Percentiles rank a stretch among this genome's conserved stretches.
Evolutionary conservation across 768 basidiomycete species (phyloP).

Genomic region (Suillus brevipes): DNA sequence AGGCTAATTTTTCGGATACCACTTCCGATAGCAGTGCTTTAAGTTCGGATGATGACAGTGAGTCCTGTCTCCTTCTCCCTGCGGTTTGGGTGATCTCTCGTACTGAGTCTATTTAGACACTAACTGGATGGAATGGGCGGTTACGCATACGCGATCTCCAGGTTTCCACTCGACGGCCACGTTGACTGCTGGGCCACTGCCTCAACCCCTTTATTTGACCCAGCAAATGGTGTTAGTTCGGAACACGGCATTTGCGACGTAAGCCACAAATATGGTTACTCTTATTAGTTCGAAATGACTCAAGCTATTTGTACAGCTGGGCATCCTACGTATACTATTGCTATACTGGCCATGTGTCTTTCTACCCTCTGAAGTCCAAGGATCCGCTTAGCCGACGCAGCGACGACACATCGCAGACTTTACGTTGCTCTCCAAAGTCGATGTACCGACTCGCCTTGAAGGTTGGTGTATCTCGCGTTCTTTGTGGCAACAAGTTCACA

Average conservation of each 20-base stretch:
- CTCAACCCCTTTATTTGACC: constrained; percentile 23
- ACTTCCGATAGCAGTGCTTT: neutral
- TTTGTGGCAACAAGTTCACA: neutral
- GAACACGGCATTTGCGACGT: constrained; percentile 31
- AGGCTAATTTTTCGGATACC: neutral
- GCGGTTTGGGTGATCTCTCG: neutral
- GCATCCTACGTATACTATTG: constrained; percentile 30
- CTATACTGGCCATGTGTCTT: constrained; percentile 31
- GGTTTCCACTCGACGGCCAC: neutral
- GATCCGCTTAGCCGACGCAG: neutral
- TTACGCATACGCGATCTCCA: neutral
- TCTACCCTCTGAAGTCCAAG: constrained; percentile 25
- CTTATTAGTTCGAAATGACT: neutral
- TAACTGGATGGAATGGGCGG: neutral
- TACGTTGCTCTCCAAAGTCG: constrained; percentile 37
- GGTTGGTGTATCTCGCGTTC: constrained; percentile 12
- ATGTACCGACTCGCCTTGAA: constrained; percentile 36
- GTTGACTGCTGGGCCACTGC: neutral
- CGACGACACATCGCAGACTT: neutral
- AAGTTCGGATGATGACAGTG: neutral
- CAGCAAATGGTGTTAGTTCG: constrained; percentile 30
- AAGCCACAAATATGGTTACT: constrained; percentile 2
- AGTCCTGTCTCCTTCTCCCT: neutral
- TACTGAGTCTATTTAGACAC: neutral
- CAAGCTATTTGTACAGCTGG: constrained; percentile 19